These are phyloP conservation scores for Triticum dicoccoides DNA, from an alignment of 176 grass and related monocot genomes.

Conservation along the genomic window DNA sequence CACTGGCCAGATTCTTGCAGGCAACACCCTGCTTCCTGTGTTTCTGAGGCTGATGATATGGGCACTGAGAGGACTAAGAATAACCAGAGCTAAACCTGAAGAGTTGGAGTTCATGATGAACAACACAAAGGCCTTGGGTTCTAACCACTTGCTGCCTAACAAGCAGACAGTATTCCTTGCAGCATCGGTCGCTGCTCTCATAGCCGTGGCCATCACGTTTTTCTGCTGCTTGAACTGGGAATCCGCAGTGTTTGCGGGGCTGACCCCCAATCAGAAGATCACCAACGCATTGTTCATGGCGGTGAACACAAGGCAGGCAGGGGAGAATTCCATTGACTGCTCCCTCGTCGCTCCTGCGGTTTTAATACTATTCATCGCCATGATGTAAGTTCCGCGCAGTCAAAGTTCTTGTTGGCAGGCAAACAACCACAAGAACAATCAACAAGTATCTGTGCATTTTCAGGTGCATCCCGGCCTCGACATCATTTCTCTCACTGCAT, in stretches of 20 bases:
- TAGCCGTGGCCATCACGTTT: background rate
- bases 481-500: constrained; percentile 32
- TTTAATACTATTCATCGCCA: constrained; percentile 50
- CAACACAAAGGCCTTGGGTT: constrained; percentile 20
- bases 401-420: background rate
- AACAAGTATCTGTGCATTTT: background rate
- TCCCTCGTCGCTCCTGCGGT: constrained; percentile 62
- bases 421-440: background rate
- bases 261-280: constrained; percentile 51
- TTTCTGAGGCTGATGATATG: constrained; percentile 48
- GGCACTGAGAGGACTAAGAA: constrained; percentile 4
- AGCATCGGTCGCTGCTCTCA: constrained; percentile 27
- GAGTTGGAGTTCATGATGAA: constrained; percentile 33
- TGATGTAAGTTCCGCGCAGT: constrained; percentile 44
- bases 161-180: constrained; percentile 19
- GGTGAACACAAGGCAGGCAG: constrained; percentile 57
- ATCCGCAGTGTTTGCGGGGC: constrained; percentile 51
- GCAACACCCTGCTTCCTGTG: constrained; percentile 54
- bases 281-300: constrained; percentile 59
- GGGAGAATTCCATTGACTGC: constrained; percentile 69
- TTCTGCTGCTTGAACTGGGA: constrained; percentile 65
- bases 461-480: constrained; percentile 60
- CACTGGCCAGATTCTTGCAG: constrained; percentile 56
- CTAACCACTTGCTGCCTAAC: constrained; percentile 21
- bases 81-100: background rate